Evolutionary conservation across 2,329 filamentous ascomycete genomes (phyloP).

Genomic region (Monilinia vaccinii-corymbosi): DNA sequence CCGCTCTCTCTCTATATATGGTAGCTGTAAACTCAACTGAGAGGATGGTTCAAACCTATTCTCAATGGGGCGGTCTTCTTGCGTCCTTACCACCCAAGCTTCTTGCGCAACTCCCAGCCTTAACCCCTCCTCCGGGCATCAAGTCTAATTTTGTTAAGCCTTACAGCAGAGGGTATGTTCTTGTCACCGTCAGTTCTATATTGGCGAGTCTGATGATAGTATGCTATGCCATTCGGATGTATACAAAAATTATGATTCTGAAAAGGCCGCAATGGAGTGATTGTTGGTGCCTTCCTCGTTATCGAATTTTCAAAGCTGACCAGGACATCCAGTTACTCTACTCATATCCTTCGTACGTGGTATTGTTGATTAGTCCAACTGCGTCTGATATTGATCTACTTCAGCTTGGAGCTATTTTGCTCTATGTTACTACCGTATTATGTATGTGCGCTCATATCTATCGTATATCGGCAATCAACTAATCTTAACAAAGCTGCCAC

Average conservation of each 20-base stretch:
- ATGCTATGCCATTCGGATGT: not conserved
- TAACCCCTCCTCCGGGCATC: not conserved
- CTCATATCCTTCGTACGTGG: not conserved
- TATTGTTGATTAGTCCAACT: not conserved
- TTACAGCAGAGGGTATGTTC: not conserved
- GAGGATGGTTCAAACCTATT: too few species aligned
- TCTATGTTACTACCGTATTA: not conserved
- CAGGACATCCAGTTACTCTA: not conserved
- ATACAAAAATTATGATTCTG: not conserved
- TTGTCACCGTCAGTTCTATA: not conserved
- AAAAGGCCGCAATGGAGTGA: not conserved
- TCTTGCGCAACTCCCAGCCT: not conserved
- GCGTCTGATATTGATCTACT: not conserved
- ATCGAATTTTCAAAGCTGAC: not conserved
- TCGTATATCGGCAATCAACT: not conserved
- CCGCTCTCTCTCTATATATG: too few species aligned
- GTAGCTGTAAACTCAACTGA: too few species aligned
- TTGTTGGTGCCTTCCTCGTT: not conserved
- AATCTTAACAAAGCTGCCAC: not conserved
- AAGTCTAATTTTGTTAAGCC: not conserved
- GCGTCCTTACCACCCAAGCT: not conserved
- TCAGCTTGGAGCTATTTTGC: not conserved
- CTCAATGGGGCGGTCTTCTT: not conserved
- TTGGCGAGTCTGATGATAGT: not conserved
- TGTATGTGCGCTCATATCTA: not conserved